These are phyloP conservation scores for Fusarium verrucosum DNA, from an alignment of 2,329 filamentous ascomycete genomes.

Conservation along the genomic window DNA sequence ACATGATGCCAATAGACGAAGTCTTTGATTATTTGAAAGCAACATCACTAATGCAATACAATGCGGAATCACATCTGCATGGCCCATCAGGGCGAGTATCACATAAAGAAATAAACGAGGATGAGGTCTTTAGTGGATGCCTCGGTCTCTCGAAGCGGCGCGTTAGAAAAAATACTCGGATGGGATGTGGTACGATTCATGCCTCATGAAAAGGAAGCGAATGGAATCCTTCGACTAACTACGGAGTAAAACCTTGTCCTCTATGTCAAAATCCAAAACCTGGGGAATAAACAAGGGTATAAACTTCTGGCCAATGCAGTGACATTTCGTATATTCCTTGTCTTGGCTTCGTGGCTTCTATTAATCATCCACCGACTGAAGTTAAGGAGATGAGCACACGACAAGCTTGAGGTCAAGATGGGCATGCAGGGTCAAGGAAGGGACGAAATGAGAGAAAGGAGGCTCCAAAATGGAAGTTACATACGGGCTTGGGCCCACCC, in stretches of 20 bases:
- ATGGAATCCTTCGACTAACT: slow-evolving; percentile 11
- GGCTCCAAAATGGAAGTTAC: slow-evolving; percentile 23
- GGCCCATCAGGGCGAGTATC: not conserved
- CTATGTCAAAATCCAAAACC: slow-evolving; percentile 19
- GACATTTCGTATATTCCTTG: slow-evolving; percentile 8
- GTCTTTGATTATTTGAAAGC: not conserved
- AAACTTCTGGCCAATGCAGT: slow-evolving; percentile 10
- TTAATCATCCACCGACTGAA: not conserved
- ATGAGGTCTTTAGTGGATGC: slow-evolving; percentile 15
- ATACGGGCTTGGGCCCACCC: slow-evolving; percentile 24
- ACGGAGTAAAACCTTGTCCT: slow-evolving; percentile 18
- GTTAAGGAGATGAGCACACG: slow-evolving; percentile 21
- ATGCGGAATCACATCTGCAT: not conserved
- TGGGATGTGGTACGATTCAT: slow-evolving; percentile 26
- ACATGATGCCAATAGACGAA: not conserved
- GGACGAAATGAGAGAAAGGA: slow-evolving; percentile 21
- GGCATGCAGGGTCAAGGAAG: slow-evolving; percentile 14
- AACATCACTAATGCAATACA: not conserved
- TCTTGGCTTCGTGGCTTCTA: not conserved
- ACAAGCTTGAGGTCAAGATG: not conserved
- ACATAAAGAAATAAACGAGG: not conserved
- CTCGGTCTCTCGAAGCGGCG: slow-evolving; percentile 4
- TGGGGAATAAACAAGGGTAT: slow-evolving; percentile 22
- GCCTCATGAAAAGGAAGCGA: slow-evolving; percentile 24
- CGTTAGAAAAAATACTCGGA: slow-evolving; percentile 5